Evolutionary conservation across 78 protist species (phyloP).

Genomic region (Dictyostelium intermedium): DNA sequence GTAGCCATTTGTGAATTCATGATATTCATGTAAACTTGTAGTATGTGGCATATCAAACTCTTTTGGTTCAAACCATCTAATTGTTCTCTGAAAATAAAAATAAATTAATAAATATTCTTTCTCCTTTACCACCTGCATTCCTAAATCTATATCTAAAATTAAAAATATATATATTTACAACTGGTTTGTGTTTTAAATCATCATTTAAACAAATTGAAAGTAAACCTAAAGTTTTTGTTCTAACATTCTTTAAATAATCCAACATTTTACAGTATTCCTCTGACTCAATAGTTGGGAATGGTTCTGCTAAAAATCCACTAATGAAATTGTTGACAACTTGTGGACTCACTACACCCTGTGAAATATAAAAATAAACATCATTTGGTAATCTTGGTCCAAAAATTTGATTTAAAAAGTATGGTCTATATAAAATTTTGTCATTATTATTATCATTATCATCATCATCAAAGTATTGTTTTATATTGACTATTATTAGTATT

Average conservation of each 20-base stretch:
- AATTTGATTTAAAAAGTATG: slow-evolving; percentile 34
- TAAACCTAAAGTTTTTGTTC: slow-evolving; percentile 52
- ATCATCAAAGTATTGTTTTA: too few relatives aligned
- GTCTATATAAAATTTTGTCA: background rate
- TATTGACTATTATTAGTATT: background rate
- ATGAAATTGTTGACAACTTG: slow-evolving; percentile 59
- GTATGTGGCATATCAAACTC: slow-evolving; percentile 54
- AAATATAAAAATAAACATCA: slow-evolving; percentile 70
- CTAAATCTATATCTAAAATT: background rate
- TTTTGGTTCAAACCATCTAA: slow-evolving; percentile 74
- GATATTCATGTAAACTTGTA: background rate
- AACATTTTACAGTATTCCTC: slow-evolving; percentile 58
- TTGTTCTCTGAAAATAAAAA: background rate
- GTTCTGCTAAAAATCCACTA: slow-evolving; percentile 57
- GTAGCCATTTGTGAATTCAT: background rate
- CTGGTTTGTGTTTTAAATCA: slow-evolving; percentile 17
- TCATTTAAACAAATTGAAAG: slow-evolving; percentile 24
- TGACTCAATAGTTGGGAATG: slow-evolving; percentile 60
- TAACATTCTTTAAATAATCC: slow-evolving; percentile 45
- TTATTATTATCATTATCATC: background rate
- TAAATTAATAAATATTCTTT: background rate
- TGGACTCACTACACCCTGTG: slow-evolving; percentile 68
- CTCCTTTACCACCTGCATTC: too few relatives aligned
- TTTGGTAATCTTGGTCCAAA: slow-evolving; percentile 77
- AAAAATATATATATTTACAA: slow-evolving; percentile 3